A percentile compares a stretch with the other conserved stretches of the same genome.
Conservation (phyloP, 805 yeast genomes). For the Jamesozyma spencerorum region DNA sequence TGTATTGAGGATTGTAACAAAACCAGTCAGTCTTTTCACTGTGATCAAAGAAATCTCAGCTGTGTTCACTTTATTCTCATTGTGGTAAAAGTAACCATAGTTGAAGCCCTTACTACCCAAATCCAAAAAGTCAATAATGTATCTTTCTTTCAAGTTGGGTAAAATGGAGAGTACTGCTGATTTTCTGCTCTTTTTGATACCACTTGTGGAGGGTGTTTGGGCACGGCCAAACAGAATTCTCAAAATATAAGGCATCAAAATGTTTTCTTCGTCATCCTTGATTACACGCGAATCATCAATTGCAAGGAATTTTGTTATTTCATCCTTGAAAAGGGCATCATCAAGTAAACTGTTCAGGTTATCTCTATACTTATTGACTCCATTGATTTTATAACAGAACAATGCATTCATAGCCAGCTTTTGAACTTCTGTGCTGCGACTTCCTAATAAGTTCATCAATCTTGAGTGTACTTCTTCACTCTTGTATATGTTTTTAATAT, state of each 20-base stretch:
- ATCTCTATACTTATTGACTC: conserved; percentile 59
- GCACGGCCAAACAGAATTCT: conserved; percentile 82
- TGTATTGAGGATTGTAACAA: conserved; percentile 36
- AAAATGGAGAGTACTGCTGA: conserved; percentile 58
- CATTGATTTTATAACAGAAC: conserved; percentile 51
- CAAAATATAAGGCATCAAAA: conserved; percentile 61
- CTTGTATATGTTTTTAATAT: conserved; percentile 45
- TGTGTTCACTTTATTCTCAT: conserved; percentile 15
- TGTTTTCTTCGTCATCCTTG: conserved; percentile 49
- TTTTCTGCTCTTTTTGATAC: conserved; percentile 63
- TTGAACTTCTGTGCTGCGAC: conserved; percentile 55
- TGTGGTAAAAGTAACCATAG: conserved; percentile 30
- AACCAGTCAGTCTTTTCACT: conserved; percentile 53
- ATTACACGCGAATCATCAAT: conserved; percentile 43
- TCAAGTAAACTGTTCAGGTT: conserved; percentile 68
- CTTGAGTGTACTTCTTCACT: conserved; percentile 46
- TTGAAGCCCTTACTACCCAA: conserved; percentile 52
- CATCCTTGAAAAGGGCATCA: conserved; percentile 79
- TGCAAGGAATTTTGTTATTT: conserved; percentile 51
- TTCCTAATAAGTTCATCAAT: conserved; percentile 49
- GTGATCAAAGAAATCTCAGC: conserved; percentile 24
- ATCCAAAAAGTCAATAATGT: conserved; percentile 50
- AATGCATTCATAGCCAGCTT: conserved; percentile 62
- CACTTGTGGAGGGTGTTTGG: conserved; percentile 57
- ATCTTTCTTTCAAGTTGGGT: conserved; percentile 44